Evolutionary conservation across 306 rosid species (phyloP).

Genomic region (Cicer cuneatum): DNA sequence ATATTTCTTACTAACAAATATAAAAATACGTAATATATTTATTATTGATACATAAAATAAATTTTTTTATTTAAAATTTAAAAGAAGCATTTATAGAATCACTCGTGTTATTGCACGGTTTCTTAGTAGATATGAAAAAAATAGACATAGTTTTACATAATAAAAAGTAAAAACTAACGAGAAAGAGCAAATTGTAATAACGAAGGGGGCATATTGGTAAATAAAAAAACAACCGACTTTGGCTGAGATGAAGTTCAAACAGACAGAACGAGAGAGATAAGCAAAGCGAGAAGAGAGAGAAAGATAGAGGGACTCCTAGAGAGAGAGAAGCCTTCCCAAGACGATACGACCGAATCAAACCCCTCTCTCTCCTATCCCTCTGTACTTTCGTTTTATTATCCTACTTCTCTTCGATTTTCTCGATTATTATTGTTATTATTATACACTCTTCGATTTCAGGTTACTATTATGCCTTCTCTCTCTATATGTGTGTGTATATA

Average conservation of each 20-base stretch:
- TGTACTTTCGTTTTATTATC: conserved; percentile 10
- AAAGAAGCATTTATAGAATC: no score
- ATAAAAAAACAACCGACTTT: conserved; percentile 12
- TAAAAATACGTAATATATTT: no score
- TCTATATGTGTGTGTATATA: no score
- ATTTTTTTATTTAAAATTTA: no score
- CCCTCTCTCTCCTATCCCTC: conserved; percentile 21
- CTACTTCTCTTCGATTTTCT: conserved; percentile 25
- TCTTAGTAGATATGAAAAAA: no score
- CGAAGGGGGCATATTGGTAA: conserved; percentile 2
- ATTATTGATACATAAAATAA: no score
- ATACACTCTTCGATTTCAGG: conserved; percentile 42
- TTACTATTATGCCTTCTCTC: not conserved
- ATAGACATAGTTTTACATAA: no score
- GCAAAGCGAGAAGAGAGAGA: not conserved
- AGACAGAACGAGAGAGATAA: not conserved
- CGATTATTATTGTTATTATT: not conserved
- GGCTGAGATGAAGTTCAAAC: conserved; percentile 33
- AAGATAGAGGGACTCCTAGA: conserved; percentile 20
- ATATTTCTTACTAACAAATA: no score
- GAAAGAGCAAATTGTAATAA: conserved; percentile 20
- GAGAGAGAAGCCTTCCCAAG: conserved; percentile 6
- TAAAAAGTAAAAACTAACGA: not conserved
- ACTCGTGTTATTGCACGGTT: no score
- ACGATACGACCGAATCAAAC: conserved; percentile 39